Evolutionary conservation across 192 early-diverging fungal genomes (phyloP).

Genomic region (Backusella circina): DNA sequence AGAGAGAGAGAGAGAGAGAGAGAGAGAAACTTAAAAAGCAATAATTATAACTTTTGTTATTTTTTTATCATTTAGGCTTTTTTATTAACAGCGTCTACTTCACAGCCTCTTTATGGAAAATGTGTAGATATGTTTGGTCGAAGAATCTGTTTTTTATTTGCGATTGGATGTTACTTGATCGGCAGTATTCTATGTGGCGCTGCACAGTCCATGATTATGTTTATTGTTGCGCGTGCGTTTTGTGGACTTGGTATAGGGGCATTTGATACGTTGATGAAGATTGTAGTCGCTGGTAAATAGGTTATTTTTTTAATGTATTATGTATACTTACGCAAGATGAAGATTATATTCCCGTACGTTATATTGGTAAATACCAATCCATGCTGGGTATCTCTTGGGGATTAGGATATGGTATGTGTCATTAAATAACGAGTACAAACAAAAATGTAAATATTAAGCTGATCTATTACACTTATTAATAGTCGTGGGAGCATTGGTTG

Average conservation of each 20-base stretch:
- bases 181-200: conserved; percentile 75
- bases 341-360: conserved; percentile 34
- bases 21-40: background rate
- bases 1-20: background rate
- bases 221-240: conserved; percentile 51
- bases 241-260: conserved; percentile 54
- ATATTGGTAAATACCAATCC: conserved; percentile 29
- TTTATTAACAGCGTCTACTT: conserved; percentile 39
- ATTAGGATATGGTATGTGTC: conserved; percentile 13
- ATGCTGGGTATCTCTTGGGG: conserved; percentile 27
- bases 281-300: conserved; percentile 40
- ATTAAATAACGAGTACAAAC: too few relatives aligned
- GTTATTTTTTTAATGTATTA: background rate
- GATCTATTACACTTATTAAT: too few relatives aligned
- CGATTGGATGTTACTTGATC: conserved; percentile 71
- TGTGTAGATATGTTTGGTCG: conserved; percentile 47
- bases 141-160: conserved; percentile 56
- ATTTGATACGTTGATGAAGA: conserved; percentile 42
- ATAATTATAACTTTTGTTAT: too few relatives aligned
- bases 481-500: conserved; percentile 22
- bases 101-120: conserved; percentile 48
- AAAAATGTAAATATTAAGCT: too few relatives aligned
- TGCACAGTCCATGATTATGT: conserved; percentile 47
- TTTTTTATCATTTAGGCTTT: conserved; percentile 31
- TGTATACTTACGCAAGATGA: background rate